A percentile compares a stretch with the other conserved stretches of the same genome.
Conservation (phyloP, 1,284 basidiomycete species). For the Bjerkandera adusta region DNA sequence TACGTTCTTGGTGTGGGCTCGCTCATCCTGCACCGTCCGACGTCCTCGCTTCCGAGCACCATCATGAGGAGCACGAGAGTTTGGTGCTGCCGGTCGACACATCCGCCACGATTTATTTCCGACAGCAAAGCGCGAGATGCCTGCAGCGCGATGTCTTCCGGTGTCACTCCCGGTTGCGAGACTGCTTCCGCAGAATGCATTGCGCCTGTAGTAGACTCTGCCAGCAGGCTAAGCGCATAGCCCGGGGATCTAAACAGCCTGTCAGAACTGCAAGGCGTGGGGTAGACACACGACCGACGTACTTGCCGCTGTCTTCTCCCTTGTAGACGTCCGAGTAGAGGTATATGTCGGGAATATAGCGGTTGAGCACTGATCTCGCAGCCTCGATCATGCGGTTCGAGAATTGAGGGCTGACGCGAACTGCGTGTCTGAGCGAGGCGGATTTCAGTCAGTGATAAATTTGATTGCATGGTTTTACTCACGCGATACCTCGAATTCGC, state of each 20-base stretch:
- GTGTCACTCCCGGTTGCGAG: slow-evolving; percentile 76
- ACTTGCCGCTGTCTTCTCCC: slow-evolving; percentile 96
- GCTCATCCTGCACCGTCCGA: slow-evolving; percentile 86
- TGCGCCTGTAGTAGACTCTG: slow-evolving; percentile 90
- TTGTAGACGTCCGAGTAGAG: slow-evolving; percentile 99
- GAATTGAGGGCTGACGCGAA: slow-evolving; percentile 95
- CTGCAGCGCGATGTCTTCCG: slow-evolving; percentile 88
- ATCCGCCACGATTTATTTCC: slow-evolving; percentile 84
- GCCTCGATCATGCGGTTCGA: slow-evolving; percentile 98
- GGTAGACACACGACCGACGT: slow-evolving; percentile 30
- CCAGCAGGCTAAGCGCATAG: slow-evolving; percentile 88
- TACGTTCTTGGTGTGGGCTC: slow-evolving; percentile 81
- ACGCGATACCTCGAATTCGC: slow-evolving; percentile 95
- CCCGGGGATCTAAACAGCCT: slow-evolving; percentile 78
- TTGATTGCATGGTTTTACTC: slow-evolving; percentile 33
- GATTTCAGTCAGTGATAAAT: not conserved
- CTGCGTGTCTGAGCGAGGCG: slow-evolving; percentile 69
- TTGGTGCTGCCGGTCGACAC: slow-evolving; percentile 91
- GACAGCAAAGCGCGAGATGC: slow-evolving; percentile 78
- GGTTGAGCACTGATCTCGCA: slow-evolving; percentile 87
- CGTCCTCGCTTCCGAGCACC: slow-evolving; percentile 95
- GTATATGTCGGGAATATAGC: slow-evolving; percentile 98
- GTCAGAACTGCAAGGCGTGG: slow-evolving; percentile 1
- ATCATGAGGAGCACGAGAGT: slow-evolving; percentile 87
- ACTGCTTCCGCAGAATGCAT: slow-evolving; percentile 87